These are phyloP conservation scores for Podaxis rugospora DNA, from an alignment of 768 basidiomycete genomes.

Conservation along the genomic window DNA sequence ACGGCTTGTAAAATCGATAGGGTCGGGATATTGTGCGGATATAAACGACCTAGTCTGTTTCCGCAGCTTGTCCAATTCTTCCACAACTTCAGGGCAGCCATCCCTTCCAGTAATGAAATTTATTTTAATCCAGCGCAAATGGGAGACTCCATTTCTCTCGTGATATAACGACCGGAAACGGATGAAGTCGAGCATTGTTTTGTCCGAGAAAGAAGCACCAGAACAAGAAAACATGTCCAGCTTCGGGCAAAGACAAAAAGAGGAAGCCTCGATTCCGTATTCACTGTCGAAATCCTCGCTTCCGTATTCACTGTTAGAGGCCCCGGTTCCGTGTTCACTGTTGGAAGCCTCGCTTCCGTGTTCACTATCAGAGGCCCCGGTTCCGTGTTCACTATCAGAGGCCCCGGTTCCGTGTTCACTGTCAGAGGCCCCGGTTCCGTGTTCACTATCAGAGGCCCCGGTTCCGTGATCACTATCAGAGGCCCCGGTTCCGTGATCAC, in stretches of 20 bases:
- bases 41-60: not conserved
- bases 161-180: not conserved
- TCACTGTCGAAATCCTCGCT: no score
- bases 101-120: not conserved
- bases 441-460: no score
- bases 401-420: not conserved
- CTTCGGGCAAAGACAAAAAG: not conserved
- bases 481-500: no score
- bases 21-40: not conserved
- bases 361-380: no score
- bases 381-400: no score
- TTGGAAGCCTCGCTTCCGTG: no score
- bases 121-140: not conserved
- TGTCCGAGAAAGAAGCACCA: not conserved
- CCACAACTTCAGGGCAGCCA: not conserved
- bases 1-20: not conserved
- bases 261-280: not conserved
- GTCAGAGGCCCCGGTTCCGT: not conserved
- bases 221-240: not conserved
- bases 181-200: not conserved
- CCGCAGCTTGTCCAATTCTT: not conserved
- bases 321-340: no score
- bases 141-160: not conserved
- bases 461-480: no score
- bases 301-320: no score